phyloP scores from a whole-genome alignment of 257 asterid species.

The Solanum gandarillasii region DNA sequence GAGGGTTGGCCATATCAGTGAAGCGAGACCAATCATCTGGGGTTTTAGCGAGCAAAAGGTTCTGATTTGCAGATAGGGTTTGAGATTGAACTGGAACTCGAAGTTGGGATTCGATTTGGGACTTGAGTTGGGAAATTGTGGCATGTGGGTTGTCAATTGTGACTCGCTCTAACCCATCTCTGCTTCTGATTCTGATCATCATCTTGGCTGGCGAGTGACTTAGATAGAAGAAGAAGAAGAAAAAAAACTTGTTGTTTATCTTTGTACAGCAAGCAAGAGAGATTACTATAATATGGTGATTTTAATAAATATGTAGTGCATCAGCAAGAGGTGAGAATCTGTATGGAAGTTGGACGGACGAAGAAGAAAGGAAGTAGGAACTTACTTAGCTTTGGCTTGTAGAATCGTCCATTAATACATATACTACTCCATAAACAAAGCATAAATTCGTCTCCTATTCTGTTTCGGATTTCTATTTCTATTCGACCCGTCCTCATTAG shows the following conservation, averaged over 20 bases:
- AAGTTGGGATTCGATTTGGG: constrained; percentile 65
- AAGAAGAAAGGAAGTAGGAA: background rate
- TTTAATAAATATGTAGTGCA: background rate
- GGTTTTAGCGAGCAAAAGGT: constrained; percentile 68
- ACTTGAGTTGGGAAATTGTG: constrained; percentile 57
- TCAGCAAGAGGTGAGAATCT: background rate
- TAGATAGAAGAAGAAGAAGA: background rate
- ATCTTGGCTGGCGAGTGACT: constrained; percentile 18
- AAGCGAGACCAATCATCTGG: constrained; percentile 43
- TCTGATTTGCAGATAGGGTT: constrained; percentile 77
- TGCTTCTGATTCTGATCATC: constrained; percentile 98
- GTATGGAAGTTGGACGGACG: background rate
- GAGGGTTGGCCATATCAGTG: constrained; percentile 62
- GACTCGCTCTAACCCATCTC: constrained; percentile 93
- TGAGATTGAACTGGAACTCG: constrained; percentile 72
- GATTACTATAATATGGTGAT: background rate
- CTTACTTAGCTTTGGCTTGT: background rate
- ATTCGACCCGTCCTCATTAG: background rate
- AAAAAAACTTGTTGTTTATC: background rate
- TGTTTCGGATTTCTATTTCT: background rate
- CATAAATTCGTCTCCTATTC: background rate
- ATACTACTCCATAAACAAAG: background rate
- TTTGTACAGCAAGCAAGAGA: background rate
- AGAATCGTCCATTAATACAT: background rate
- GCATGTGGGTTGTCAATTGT: constrained; percentile 55